A percentile compares a stretch with the other conserved stretches of the same genome.
phyloP scores from a whole-genome alignment of 768 basidiomycete species.

The Phaeolepiota aurea region DNA sequence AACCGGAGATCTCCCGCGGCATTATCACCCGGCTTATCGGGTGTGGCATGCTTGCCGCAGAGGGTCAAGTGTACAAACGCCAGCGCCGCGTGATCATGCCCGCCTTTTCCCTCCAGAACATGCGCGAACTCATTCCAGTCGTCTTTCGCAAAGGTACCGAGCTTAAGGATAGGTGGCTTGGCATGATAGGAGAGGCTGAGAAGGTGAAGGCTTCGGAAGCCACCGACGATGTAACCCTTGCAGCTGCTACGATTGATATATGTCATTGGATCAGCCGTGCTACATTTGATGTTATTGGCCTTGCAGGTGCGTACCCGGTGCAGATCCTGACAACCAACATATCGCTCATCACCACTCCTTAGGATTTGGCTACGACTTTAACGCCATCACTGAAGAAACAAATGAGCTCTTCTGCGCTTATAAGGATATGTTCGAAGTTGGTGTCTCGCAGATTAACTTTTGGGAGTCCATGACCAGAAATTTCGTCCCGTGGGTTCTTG shows the following conservation, averaged over 20 bases:
- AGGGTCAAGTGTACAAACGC: slow-evolving; percentile 70
- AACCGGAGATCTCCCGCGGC: slow-evolving; percentile 73
- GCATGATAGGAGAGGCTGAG: slow-evolving; percentile 26
- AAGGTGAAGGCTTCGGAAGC: slow-evolving; percentile 17
- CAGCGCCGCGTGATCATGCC: slow-evolving; percentile 73
- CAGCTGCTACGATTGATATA: slow-evolving; percentile 52
- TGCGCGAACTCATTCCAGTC: slow-evolving; percentile 63
- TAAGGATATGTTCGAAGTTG: slow-evolving; percentile 78
- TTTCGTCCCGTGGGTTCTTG: slow-evolving; percentile 49
- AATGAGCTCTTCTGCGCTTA: slow-evolving; percentile 76
- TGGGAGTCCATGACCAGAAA: slow-evolving; percentile 39
- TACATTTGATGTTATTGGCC: slow-evolving; percentile 86
- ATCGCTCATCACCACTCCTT: background rate
- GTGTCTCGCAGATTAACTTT: slow-evolving; percentile 47
- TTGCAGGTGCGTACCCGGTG: slow-evolving; percentile 50
- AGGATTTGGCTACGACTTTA: slow-evolving; percentile 87
- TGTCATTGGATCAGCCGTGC: slow-evolving; percentile 75
- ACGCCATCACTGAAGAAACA: slow-evolving; percentile 70
- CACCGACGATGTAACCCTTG: background rate
- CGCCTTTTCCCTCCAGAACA: slow-evolving; percentile 74
- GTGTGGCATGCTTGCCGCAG: slow-evolving; percentile 73
- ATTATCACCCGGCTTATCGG: slow-evolving; percentile 76
- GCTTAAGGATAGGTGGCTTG: slow-evolving; percentile 53
- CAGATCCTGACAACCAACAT: background rate
- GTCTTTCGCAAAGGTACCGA: slow-evolving; percentile 62